Evolutionary conservation across 345 rosid species (phyloP), one percentile per base, ranked within the genome.

Genomic region (Sapria himalayana): DNA sequence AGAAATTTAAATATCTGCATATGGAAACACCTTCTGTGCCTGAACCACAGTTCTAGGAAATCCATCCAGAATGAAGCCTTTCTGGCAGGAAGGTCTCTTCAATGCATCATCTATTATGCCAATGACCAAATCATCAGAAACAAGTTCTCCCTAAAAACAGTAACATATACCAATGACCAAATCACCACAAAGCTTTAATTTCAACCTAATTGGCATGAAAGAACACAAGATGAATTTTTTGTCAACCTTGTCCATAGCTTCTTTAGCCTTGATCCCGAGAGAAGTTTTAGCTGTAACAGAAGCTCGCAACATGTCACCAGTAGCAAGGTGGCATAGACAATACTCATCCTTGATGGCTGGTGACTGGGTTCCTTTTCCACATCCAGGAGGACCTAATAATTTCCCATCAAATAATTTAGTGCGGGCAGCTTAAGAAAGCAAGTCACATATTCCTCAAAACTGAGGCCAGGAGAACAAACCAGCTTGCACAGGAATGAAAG

Each of bases 231-330:
- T 7, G 20, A 9, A 33, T 9, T 32, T 19, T 25, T 17, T 3
- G 25, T 32, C 34, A 39, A 85, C 96, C 86, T 80, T 84, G 39
- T 91, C 92, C 95, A 91, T 91, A 29, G 95, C 85, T 53, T 84
- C 95, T 58, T 91, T 84, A 11, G 95, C 95, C 64, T 91, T 84
- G 36, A 84, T 37, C 33, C 99, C 95, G 52, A 91, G 92, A 54
- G 92, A 93, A 15, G 93, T 74, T 63, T 84, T 91, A 29, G 86
- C 81, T 29, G 92, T 73, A 51, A 73, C 95, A 41, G 99, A 93
- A 33, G 93, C 92, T 77, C 99, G 67, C 57, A 91, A 61, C 95
- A 91, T 91, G 50, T 91, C 99, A 5, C 99, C 99, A 22, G 99
- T 80, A 36, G 99, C 92, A 75, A 91, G 66, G 73, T 91, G 99